A percentile compares a stretch with the other conserved stretches of the same genome.
phyloP scores from a whole-genome alignment of 2,329 filamentous ascomycete genomes.

The Trichoderma lentiforme region DNA sequence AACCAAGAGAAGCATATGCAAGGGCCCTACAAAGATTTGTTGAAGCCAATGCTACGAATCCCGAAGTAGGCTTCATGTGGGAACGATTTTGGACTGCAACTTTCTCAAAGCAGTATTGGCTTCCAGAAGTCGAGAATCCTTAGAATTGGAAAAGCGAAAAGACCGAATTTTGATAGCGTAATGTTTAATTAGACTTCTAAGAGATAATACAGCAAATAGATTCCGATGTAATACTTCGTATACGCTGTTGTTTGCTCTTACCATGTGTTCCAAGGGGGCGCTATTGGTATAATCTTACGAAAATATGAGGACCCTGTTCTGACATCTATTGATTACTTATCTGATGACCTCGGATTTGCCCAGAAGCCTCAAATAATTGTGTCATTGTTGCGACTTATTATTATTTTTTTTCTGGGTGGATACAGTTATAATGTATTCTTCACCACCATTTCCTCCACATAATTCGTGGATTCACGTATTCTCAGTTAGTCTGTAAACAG shows the following conservation, averaged over 20 bases:
- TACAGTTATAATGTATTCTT: neutral
- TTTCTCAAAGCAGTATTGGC: constrained; percentile 12
- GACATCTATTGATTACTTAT: too few relatives aligned
- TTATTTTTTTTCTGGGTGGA: neutral
- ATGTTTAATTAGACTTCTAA: neutral
- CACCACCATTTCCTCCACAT: neutral
- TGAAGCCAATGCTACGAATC: constrained; percentile 5
- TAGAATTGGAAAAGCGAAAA: neutral
- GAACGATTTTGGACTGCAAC: constrained; percentile 14
- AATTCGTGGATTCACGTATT: neutral
- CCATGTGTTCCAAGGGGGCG: neutral
- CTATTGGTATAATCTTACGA: neutral
- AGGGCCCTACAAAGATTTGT: constrained; percentile 1
- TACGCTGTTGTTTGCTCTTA: neutral
- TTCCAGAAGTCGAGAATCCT: neutral
- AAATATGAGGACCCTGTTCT: neutral
- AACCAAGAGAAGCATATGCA: constrained; percentile 4
- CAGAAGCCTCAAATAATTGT: neutral
- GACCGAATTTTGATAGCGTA: neutral
- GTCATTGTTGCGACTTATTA: neutral
- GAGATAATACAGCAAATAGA: neutral
- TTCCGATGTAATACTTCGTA: neutral
- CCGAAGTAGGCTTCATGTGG: constrained; percentile 15
- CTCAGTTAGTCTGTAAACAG: neutral
- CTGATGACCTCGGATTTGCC: too few relatives aligned